A percentile compares a stretch with the other conserved stretches of the same genome.
Conservation (phyloP, 306 rosid species). For the Ochetophila trinervis region DNA sequence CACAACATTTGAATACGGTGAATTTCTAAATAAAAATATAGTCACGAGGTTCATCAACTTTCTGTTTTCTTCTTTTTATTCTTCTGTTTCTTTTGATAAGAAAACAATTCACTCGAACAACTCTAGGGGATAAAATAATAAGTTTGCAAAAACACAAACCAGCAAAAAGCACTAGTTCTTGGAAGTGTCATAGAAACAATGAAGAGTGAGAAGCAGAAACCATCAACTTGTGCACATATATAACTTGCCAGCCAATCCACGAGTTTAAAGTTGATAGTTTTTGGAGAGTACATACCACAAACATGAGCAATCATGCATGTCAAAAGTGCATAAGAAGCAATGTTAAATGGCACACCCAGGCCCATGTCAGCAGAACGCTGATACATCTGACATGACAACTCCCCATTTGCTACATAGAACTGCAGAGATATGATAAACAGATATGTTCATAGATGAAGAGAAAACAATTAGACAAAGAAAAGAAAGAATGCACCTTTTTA, state of each 20-base stretch:
- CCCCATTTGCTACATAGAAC: conserved; percentile 91
- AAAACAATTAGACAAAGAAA: conserved; percentile 7
- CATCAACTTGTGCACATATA: not conserved
- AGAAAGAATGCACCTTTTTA: not conserved
- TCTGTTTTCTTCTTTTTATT: not conserved
- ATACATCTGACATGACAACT: conserved; percentile 93
- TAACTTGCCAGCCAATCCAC: not conserved
- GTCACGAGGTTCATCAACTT: not conserved
- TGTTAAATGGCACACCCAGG: conserved; percentile 89
- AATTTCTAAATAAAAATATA: not conserved
- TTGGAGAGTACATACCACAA: conserved; percentile 68
- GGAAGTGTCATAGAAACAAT: no score
- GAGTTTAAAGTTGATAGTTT: not conserved
- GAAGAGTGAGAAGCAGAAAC: no score
- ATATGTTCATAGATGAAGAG: conserved; percentile 1
- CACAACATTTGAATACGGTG: not conserved
- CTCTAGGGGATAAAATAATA: not conserved
- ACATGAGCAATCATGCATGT: conserved; percentile 97
- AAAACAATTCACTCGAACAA: not conserved
- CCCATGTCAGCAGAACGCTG: conserved; percentile 98
- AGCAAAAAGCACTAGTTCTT: no score
- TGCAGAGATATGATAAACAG: conserved; percentile 34
- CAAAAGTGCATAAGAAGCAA: conserved; percentile 92
- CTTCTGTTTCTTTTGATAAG: not conserved
- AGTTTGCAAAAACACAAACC: not conserved